phyloP scores from a whole-genome alignment of 2,329 filamentous ascomycete genomes.

The Hypoxylon sp. region DNA sequence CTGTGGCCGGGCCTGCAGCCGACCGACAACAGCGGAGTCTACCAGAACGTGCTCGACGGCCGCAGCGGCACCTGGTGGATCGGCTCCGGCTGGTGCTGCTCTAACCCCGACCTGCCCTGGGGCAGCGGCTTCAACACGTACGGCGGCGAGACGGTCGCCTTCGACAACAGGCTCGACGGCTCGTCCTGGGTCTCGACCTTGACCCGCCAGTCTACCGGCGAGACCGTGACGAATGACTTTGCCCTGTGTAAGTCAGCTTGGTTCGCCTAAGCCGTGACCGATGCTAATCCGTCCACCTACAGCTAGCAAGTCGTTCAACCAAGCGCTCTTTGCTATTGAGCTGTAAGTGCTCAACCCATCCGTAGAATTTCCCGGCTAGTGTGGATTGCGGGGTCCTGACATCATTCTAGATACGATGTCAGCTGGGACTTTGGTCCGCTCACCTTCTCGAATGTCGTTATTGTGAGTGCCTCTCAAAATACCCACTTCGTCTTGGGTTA shows the following conservation, averaged over 20 bases:
- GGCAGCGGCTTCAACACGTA: conserved; percentile 51
- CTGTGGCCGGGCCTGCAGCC: conserved; percentile 54
- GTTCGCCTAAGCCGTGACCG: too few species aligned
- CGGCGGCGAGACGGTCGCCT: conserved; percentile 46
- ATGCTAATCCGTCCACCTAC: conserved; percentile 1
- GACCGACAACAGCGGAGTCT: conserved; percentile 51
- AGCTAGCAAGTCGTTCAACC: conserved; percentile 51
- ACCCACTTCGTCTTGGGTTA: neutral
- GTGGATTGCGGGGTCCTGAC: neutral
- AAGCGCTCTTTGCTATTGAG: conserved; percentile 53
- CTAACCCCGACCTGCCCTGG: conserved; percentile 50
- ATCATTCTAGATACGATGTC: conserved; percentile 41
- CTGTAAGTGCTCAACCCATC: too few species aligned
- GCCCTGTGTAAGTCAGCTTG: conserved; percentile 40
- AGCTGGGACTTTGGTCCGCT: conserved; percentile 52
- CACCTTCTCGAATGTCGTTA: conserved; percentile 56
- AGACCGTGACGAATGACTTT: conserved; percentile 46
- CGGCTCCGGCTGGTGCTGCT: conserved; percentile 52
- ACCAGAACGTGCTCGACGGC: conserved; percentile 53
- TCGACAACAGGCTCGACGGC: conserved; percentile 42
- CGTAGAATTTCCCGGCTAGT: neutral
- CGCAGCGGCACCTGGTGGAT: conserved; percentile 52
- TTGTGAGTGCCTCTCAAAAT: conserved; percentile 48
- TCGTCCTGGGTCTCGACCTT: conserved; percentile 48
- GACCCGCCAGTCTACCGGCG: conserved; percentile 42